Conservation (phyloP, 2,329 filamentous ascomycete genomes). For the Ceratocystis alfenasii region DNA sequence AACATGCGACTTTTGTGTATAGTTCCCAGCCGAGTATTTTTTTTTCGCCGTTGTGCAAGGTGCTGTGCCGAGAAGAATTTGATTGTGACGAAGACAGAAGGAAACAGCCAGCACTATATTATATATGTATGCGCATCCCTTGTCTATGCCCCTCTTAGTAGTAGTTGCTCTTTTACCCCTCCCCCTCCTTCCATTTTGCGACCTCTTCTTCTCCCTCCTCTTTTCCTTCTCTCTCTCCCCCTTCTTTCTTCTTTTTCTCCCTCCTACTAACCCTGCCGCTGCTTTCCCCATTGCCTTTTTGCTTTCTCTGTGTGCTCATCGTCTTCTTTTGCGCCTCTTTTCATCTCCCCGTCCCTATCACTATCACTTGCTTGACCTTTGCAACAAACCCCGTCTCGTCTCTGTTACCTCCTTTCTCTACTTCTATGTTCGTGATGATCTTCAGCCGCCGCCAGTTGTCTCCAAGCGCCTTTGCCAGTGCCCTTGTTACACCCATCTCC, state of each 20-base stretch:
- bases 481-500: conserved; percentile 12
- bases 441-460: conserved; percentile 17
- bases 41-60: conserved; percentile 8
- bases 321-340: not conserved
- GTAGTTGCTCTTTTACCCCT: not conserved
- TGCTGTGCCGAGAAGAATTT: conserved; percentile 8
- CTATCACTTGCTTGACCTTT: not conserved
- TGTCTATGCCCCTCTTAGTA: not conserved
- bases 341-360: not conserved
- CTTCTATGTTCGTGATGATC: conserved; percentile 18
- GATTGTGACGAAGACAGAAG: not conserved
- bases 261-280: too few species aligned
- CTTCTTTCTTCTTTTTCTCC: not conserved
- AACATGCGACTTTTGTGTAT: conserved; percentile 9
- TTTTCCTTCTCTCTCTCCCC: not conserved
- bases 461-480: conserved; percentile 17
- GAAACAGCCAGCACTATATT: not conserved
- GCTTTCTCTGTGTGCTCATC: not conserved
- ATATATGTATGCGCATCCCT: not conserved
- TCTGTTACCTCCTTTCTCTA: not conserved
- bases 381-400: not conserved
- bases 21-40: conserved; percentile 12
- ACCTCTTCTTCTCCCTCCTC: not conserved
- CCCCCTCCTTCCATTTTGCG: conserved; percentile 2
- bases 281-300: not conserved